phyloP scores from a whole-genome alignment of 176 grass and related monocot species.

The Alopecurus myosuroides region DNA sequence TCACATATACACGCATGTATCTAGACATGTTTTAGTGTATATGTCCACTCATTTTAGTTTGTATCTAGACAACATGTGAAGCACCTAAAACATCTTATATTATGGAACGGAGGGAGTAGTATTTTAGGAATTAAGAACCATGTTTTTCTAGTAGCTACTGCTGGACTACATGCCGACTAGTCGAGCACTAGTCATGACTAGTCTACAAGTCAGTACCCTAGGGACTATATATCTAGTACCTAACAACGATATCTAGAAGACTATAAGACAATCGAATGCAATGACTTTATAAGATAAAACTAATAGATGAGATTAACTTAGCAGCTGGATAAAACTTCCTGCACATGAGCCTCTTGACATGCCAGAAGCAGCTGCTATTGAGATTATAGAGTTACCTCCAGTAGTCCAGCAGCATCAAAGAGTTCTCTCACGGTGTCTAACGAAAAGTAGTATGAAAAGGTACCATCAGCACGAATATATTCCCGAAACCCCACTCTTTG shows the following conservation, averaged over 20 bases:
- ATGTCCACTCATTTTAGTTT: too few species aligned
- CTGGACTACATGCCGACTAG: background rate
- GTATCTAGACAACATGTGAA: too few species aligned
- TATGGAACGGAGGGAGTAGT: too few species aligned
- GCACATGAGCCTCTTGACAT: background rate
- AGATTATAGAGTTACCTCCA: constrained; percentile 49
- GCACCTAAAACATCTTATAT: too few species aligned
- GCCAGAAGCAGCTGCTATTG: background rate
- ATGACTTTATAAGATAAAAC: background rate
- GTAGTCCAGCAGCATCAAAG: constrained; percentile 65
- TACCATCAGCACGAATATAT: constrained; percentile 91
- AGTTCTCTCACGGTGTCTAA: constrained; percentile 72
- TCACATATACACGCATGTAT: too few species aligned
- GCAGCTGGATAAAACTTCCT: background rate
- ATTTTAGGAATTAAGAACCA: too few species aligned
- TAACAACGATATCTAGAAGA: background rate
- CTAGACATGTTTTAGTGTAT: too few species aligned
- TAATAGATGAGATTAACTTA: background rate
- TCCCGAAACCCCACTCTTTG: constrained; percentile 81
- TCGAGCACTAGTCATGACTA: background rate
- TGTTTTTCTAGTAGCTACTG: background rate
- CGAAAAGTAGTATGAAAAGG: constrained; percentile 84
- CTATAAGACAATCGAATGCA: background rate
- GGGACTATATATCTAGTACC: background rate
- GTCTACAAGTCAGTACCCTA: background rate